Percentiles rank a stretch among this genome's conserved stretches.
Conservation (phyloP, 305 asterid genomes). For the Solanum hybrid region DNA sequence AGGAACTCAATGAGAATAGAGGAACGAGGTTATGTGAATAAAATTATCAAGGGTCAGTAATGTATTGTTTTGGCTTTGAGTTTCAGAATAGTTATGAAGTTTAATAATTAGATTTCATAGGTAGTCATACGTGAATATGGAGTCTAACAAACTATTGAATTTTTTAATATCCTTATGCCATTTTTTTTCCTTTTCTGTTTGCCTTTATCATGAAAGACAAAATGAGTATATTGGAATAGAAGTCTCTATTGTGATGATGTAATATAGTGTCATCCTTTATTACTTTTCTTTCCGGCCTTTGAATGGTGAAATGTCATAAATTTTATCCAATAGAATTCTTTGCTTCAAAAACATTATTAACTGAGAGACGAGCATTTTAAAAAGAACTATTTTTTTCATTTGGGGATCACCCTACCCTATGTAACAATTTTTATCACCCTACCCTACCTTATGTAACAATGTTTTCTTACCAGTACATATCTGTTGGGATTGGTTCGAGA, state of each 20-base stretch:
- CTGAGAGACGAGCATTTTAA: neutral
- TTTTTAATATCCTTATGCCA: neutral
- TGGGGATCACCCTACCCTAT: neutral
- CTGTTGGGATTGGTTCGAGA: neutral
- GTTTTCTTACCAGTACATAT: neutral
- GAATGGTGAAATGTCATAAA: neutral
- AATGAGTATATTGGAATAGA: neutral
- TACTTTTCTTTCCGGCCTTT: neutral
- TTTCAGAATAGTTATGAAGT: neutral
- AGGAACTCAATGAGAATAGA: neutral
- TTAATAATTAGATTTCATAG: neutral
- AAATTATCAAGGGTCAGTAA: neutral
- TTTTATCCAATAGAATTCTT: neutral
- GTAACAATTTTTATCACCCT: neutral
- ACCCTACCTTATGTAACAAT: neutral
- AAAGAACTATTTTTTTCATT: too few relatives aligned
- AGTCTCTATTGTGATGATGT: neutral
- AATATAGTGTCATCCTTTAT: neutral
- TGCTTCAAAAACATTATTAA: neutral
- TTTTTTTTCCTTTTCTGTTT: neutral
- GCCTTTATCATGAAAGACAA: neutral
- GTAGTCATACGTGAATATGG: neutral
- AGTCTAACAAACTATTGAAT: neutral
- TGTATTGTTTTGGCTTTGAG: neutral
- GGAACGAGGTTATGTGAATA: neutral